Evolutionary conservation across 2,329 filamentous ascomycete species (phyloP), one percentile per base, ranked within the genome.

Genomic region (Penicillium vulpinum): DNA sequence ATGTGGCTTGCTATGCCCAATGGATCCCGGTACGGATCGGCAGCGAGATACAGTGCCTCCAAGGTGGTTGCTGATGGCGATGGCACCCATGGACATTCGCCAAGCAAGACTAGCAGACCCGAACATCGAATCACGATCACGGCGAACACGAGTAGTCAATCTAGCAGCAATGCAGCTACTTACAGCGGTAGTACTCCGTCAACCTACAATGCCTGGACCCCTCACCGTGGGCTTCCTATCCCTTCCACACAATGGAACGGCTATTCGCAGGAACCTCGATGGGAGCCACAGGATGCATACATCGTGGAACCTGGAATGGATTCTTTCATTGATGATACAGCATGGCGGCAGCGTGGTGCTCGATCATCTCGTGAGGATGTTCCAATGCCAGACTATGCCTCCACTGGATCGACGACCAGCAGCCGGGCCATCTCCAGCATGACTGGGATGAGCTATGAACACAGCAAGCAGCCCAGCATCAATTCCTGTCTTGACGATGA

Each of bases 51-150:
- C 38, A 56, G 54, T 73, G 70, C 73, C 69, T 10, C 72, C 1
- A 80, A 82, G 39, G 78, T 80, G 41, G 73, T 75, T 3, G 71
- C 79, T 2, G 82, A 86, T 16, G 71, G 79, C 2, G 82, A 86
- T 16, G 39, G 39, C n/a, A 78, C 79, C 7, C 87, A 89, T 67
- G 76, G 82, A 2, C 86, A 89, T 64, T 88, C 87, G 0, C 87
- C 86, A 21, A 80, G 80, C 22, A 75, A 75, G 52, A 63, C 70
- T 4, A 5, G 13, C 16, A 26, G 48, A 46, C 38, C 38, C 52
- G 67, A 69, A 16, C 53, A 46, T 50, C 67, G 63, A 48, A 57
- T 53, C 24, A 58, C 58, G 47, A 60, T 64, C 40, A 39, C 56
- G 9, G 54, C 35, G 11, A 46, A 56, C 33, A 39, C 62, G 6